A percentile compares a stretch with the other conserved stretches of the same genome.
Conservation (phyloP, 2,329 filamentous ascomycete genomes). For the Ophiostoma sp. region DNA sequence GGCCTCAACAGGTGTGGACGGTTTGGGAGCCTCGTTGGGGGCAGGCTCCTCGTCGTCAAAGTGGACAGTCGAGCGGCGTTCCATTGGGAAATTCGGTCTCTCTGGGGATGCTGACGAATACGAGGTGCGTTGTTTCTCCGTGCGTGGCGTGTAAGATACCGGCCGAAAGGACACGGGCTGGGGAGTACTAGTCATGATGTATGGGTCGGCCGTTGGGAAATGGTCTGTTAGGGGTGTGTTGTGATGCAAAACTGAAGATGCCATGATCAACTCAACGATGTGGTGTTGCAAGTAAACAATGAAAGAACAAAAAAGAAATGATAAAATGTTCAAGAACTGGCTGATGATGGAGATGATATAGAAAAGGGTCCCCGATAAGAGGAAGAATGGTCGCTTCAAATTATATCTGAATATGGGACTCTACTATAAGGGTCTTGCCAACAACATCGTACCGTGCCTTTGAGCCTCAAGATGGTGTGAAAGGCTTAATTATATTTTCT, state of each 20-base stretch:
- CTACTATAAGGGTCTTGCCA: neutral
- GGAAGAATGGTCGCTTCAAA: neutral
- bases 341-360: neutral
- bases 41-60: slow-evolving; percentile 19
- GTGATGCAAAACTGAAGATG: neutral
- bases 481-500: neutral
- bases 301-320: neutral
- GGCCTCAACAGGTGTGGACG: neutral
- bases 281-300: neutral
- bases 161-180: slow-evolving; percentile 4
- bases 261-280: neutral
- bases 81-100: neutral
- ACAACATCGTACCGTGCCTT: neutral
- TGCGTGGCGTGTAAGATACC: neutral
- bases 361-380: neutral
- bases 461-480: slow-evolving; percentile 2
- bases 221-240: neutral
- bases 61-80: slow-evolving; percentile 15
- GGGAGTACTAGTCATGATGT: neutral
- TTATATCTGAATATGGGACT: neutral
- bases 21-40: neutral
- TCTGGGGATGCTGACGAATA: neutral
- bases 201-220: neutral
- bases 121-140: neutral
- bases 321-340: neutral